Percentiles rank a stretch among this genome's conserved stretches.
phyloP scores from a whole-genome alignment of 805 yeast species.

The Candida andamanensis region DNA sequence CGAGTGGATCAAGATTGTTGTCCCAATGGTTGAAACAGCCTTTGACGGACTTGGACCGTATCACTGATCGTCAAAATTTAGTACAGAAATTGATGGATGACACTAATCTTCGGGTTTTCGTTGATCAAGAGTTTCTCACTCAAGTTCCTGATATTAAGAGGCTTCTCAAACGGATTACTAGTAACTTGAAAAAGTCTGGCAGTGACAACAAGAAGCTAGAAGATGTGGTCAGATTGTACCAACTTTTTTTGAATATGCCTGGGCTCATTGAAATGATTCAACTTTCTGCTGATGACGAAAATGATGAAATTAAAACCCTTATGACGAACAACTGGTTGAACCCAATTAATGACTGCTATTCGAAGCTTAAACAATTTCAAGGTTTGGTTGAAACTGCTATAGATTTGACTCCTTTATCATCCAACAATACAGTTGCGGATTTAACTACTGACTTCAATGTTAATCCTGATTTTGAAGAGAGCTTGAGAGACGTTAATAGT shows the following conservation, averaged over 20 bases:
- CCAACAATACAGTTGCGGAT: conserved; percentile 28
- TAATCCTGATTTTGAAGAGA: conserved; percentile 84
- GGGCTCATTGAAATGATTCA: conserved; percentile 53
- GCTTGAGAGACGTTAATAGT: conserved; percentile 54
- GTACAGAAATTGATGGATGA: conserved; percentile 75
- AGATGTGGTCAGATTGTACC: conserved; percentile 86
- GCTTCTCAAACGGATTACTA: conserved; percentile 58
- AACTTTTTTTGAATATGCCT: conserved; percentile 67
- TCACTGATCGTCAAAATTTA: conserved; percentile 63
- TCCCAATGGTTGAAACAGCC: conserved; percentile 98
- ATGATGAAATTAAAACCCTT: conserved; percentile 26
- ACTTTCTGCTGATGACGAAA: conserved; percentile 32
- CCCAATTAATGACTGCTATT: conserved; percentile 47
- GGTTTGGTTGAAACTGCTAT: conserved; percentile 91
- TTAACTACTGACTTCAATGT: conserved; percentile 70
- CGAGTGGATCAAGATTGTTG: conserved; percentile 81
- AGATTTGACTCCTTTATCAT: conserved; percentile 76
- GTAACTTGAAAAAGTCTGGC: conserved; percentile 25
- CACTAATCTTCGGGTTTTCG: conserved; percentile 54
- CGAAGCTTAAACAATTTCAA: conserved; percentile 60
- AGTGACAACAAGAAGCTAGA: conserved; percentile 61
- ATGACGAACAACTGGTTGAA: conserved; percentile 50
- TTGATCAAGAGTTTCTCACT: conserved; percentile 63
- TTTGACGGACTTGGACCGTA: conserved; percentile 56
- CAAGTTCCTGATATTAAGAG: conserved; percentile 81